Base-by-base conservation (phyloP, 805 yeast genomes). In the Myxozyma vanderwaltii region DNA sequence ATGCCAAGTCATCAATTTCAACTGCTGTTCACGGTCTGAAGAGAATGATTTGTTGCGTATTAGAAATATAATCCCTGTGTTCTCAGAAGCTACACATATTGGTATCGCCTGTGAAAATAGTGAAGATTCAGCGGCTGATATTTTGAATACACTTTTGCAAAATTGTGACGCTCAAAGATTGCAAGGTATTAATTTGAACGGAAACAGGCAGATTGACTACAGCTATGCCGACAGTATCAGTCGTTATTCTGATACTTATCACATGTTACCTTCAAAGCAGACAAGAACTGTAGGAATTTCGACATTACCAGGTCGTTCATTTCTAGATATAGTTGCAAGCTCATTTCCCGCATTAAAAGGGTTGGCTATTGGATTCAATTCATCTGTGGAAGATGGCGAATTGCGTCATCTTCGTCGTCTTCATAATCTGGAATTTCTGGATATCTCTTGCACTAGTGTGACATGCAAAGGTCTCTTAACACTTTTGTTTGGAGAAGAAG, bases 21-120 rank as follows among this genome's bases (percentile, higher is more conserved):
- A 48, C 43, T 48, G 52, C 33, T 35, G 21, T 24, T 23, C 52
- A 1, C 19, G 52, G n/a, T 13, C 29, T n/a, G 21, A n/a, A 4
- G 43, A 23, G 7, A 13, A 19, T 24, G 36, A 23, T 12, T 6
- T 43, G 10, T 12, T 48, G 21, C 35, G 33, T 4, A 7, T 24
- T 15, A 2, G 15, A 19, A 7, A 44, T n/a, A 4, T 17, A 5
- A 15, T 47, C 12, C 26, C 27, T n/a, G 39, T 15, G 5, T 15
- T 31, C 1, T 31, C 40, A n/a, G 29, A 31, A 19, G 40, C 27
- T 5, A 15, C 51, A 3, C 15, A 48, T 36, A 35, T 48, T 13
- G 52, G 52, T n/a, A 10, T 48, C 3, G 52, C 52, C 7, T 48
- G 52, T 26, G 52, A 36, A 23, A 39, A 27, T 23, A 4, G 33